These are phyloP conservation scores for Fraxinus pennsylvanica DNA, from an alignment of 257 asterid species.

Conservation along the genomic window DNA sequence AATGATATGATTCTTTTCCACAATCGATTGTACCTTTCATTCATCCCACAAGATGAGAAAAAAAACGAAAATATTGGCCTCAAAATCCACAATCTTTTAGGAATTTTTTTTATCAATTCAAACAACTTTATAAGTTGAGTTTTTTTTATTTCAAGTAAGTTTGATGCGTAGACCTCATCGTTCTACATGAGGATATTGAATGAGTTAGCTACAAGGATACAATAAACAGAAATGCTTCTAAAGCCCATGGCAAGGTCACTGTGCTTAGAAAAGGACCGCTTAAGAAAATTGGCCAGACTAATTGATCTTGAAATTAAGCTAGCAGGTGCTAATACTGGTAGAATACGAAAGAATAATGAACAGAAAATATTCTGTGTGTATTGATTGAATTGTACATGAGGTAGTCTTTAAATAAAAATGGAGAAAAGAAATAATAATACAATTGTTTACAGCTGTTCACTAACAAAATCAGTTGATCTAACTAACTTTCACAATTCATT, in stretches of 20 bases:
- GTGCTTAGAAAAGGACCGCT: slow-evolving; percentile 42
- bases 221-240: slow-evolving; percentile 30
- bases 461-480: too few species aligned
- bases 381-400: too few species aligned
- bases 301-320: not conserved
- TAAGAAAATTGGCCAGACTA: slow-evolving; percentile 44
- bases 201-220: slow-evolving; percentile 36
- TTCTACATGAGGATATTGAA: slow-evolving; percentile 38
- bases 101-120: slow-evolving; percentile 22
- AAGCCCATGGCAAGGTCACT: slow-evolving; percentile 51
- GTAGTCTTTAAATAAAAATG: too few species aligned
- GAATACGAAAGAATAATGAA: too few species aligned
- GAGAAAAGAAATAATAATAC: too few species aligned
- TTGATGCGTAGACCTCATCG: not conserved
- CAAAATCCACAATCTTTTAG: slow-evolving; percentile 49
- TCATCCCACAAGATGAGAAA: slow-evolving; percentile 41
- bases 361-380: too few species aligned
- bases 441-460: too few species aligned
- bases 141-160: too few species aligned
- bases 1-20: slow-evolving; percentile 50
- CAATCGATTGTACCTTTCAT: slow-evolving; percentile 49
- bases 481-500: too few species aligned
- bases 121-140: too few species aligned
- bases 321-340: too few species aligned
- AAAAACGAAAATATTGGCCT: slow-evolving; percentile 52